Evolutionary conservation across 1,139 yeast species (phyloP), one percentile per base, ranked within the genome.

Genomic region (Taphrina wiesneri): DNA sequence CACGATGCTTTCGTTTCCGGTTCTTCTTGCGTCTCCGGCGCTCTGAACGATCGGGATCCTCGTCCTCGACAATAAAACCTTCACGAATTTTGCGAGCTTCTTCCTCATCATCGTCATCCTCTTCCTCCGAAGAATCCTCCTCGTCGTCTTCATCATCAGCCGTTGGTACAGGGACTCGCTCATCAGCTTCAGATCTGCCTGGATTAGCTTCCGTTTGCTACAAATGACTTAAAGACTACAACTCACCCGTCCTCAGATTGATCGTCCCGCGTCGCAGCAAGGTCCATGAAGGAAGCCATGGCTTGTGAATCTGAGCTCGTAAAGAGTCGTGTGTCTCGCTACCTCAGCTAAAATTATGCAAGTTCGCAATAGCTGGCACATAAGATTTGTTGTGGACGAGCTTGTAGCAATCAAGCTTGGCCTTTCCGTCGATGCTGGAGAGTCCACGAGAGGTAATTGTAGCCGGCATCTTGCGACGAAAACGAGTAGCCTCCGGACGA

Each of bases 41-140:
- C 43, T 75, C 80, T 17, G 77, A 83, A 15, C 78, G 86, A 36
- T 83, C 88, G 19, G 84, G 90, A 32, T 86, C 95, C 64, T 88
- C 96, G 72, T 90, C 97, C 72, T 90, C 97, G 13, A 91, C 97
- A 74, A 92, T 92, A 77, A 92, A 91, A 0, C 97, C 98, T 71
- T 90, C 96, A 67, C 93, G 85, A 49, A 92, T 87, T 75, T 85
- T 67, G 30, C 49, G 56, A 28, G 59, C 75, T 56, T 75, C 78
- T 63, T 78, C 75, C 69, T 79, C 82, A 64, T 79, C 82, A 60
- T 77, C 81, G 66, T 78, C 81, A 46, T 78, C 80, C 7, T 78
- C 80, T 26, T 78, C 81, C 64, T 79, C 82, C 64, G 77, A 78
- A 5, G 80, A 77, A 51, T 79, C 76, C 30, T 72, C 75, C 28